Base-by-base conservation (phyloP, 1,284 basidiomycete species). In the Ustilago hordei region DNA sequence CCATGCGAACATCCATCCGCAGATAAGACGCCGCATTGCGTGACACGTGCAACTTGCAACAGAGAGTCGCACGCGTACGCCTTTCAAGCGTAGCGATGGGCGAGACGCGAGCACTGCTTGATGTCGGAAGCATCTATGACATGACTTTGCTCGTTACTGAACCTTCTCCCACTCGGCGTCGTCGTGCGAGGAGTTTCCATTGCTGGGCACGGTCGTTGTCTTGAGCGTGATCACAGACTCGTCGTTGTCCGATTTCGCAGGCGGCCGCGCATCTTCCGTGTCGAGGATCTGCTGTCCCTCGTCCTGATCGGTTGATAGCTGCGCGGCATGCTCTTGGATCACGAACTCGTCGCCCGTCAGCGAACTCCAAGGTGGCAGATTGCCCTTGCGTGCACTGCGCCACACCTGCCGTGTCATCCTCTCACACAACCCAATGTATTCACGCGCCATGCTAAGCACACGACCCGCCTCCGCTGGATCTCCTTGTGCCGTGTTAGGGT, bases 121-220 rank as follows among this genome's bases (percentile, higher is more conserved):
- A 28, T 28, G 23, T 28, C 23, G 23, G 23, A 28, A 45, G 43
- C 43, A 45, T 7, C 6, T 45, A 19, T 19, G 19, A 1, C 11
- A 19, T 55, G n/a, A 12, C 12, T 34, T 38, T 19, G 6, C 34
- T 38, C 11, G 12, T 52, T 39, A 61, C 38, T 78, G 66, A 41
- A 81, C 78, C 64, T 81, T 80, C 45, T 81, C 75, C 80, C 80
- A 81, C 55, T 79, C 76, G 7, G 59, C 65, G 17, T 71, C 65
- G 7, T 45, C 43, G 31, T 72, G 66, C n/a, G 48, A 60, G 23
- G 65, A 59, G 12, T 55, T 55, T 17, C 66, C 66, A 35, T 58
- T 63, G 63, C 59, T 59, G 12, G 78, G 78, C 11, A 80, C 71
- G 5, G 68, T 74, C 9, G 64, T 59, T 15, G 61, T 78, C 54